Base-by-base conservation (phyloP, 164 flowering plant species). In the Taxillus chinensis region DNA sequence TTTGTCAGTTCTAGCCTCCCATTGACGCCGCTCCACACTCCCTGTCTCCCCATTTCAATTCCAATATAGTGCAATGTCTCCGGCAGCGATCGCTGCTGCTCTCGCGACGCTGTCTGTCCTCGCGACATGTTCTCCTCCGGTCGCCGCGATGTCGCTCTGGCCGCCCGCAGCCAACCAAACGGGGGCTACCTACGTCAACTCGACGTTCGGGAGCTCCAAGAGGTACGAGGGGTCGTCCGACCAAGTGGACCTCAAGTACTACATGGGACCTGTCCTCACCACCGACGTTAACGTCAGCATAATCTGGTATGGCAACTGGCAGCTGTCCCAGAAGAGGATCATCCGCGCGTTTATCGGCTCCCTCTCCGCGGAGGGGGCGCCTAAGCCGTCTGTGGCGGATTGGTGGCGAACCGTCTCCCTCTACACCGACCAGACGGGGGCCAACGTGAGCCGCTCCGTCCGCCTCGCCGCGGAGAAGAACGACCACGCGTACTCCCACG, bases 401-500 rank as follows among this genome's bases (percentile, higher is more conserved):
- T 92, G 98, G 98, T 92, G 98, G 98, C 27, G 27, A 27, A 27
- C 27, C 2, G 27, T 27, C 27, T 27, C 27, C 27, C 27, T 27
- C 27, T 27, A 73, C 62, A 90, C 98, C 4, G 98, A 92, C 75
- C 97, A 90, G 61, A 90, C 98, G 45, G 92, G 90, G 1, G 55
- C 77, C 11, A 92, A 92, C 75, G 86, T 90, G 12, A 75, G 87
- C 51, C 70, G 84, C 0, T 27, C 68, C 39, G 84, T 90, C 1
- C 71, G 13, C 3, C 68, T 88, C 16, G 96, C 93, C 2, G 68
- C 45, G 27, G 96, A 86, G 78, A 88, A 90, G 65, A 85, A 80
- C 78, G 98, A 92, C 72, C 77, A 96, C 68, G 79, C 82, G 45
- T 92, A 83, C 78, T 90, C 97, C 11, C 96, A 83, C 71, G 98